Evolutionary conservation across 306 rosid species (phyloP).

Genomic region (Datisca glomerata): DNA sequence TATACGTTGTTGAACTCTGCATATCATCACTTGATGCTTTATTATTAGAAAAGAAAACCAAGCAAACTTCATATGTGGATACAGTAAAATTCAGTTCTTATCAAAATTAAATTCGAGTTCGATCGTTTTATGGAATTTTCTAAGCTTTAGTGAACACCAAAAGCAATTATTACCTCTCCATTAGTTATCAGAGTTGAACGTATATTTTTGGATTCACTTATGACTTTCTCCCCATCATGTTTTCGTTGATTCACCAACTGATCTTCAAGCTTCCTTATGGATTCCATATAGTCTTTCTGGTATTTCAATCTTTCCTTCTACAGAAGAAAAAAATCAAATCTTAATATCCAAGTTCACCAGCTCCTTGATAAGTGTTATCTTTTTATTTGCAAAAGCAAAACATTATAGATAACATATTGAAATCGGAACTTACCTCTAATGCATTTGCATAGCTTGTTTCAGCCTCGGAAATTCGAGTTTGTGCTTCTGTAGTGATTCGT

Average conservation of each 20-base stretch:
- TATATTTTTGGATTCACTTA: constrained; percentile 17
- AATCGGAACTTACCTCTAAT: constrained; percentile 58
- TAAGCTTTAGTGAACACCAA: too few relatives aligned
- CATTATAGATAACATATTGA: constrained; percentile 8
- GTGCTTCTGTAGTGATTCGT: constrained; percentile 58
- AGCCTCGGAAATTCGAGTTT: constrained; percentile 53
- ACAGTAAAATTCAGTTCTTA: too few relatives aligned
- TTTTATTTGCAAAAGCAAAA: too few relatives aligned
- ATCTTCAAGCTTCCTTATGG: constrained; percentile 86
- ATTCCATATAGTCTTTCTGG: constrained; percentile 81
- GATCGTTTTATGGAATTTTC: too few relatives aligned
- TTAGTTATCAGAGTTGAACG: constrained; percentile 21
- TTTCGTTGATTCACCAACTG: constrained; percentile 51
- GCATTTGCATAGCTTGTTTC: constrained; percentile 62
- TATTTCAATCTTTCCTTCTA: constrained; percentile 79
- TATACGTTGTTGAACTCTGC: not conserved
- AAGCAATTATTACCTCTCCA: constrained; percentile 44
- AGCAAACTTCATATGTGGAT: too few relatives aligned
- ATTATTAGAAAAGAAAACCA: not conserved
- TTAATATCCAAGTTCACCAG: constrained; percentile 8
- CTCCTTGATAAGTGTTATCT: too few relatives aligned
- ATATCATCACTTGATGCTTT: too few relatives aligned
- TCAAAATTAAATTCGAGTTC: too few relatives aligned
- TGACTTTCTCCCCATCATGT: constrained; percentile 26
- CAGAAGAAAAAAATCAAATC: constrained; percentile 16